Evolutionary conservation across 148 eudicot genomes (phyloP).

Genomic region (Rhododendron williamsianum): DNA sequence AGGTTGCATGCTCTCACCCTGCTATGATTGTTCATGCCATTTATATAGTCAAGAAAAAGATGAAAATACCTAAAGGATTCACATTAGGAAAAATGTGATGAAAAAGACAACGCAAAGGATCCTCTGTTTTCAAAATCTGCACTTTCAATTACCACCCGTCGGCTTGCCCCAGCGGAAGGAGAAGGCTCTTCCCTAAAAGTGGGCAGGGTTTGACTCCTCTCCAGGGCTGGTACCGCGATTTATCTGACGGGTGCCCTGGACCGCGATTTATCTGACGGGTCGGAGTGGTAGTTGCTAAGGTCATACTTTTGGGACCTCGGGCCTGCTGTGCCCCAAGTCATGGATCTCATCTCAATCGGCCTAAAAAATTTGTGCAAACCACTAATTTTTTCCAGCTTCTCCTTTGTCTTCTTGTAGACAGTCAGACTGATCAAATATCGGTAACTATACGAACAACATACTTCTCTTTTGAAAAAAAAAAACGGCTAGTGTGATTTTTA

Average conservation of each 20-base stretch:
- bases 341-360: not conserved
- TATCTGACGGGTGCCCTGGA: too few species aligned
- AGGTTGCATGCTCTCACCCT: conserved; percentile 61
- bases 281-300: too few species aligned
- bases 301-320: not conserved
- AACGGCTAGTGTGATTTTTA: not conserved
- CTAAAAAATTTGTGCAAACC: not conserved
- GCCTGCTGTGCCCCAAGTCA: not conserved
- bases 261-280: too few species aligned
- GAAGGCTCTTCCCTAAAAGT: too few species aligned
- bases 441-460: not conserved
- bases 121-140: not conserved
- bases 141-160: too few species aligned
- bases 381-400: not conserved
- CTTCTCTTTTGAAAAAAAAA: not conserved
- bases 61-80: not conserved
- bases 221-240: too few species aligned
- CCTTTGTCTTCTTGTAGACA: not conserved
- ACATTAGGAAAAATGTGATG: not conserved
- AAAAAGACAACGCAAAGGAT: not conserved
- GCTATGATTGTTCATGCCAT: conserved; percentile 9
- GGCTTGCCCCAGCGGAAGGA: too few species aligned
- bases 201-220: too few species aligned
- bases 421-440: not conserved
- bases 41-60: not conserved